Evolutionary conservation across 495 filamentous ascomycete species (phyloP).

Genomic region (Podospora pseudocomata): DNA sequence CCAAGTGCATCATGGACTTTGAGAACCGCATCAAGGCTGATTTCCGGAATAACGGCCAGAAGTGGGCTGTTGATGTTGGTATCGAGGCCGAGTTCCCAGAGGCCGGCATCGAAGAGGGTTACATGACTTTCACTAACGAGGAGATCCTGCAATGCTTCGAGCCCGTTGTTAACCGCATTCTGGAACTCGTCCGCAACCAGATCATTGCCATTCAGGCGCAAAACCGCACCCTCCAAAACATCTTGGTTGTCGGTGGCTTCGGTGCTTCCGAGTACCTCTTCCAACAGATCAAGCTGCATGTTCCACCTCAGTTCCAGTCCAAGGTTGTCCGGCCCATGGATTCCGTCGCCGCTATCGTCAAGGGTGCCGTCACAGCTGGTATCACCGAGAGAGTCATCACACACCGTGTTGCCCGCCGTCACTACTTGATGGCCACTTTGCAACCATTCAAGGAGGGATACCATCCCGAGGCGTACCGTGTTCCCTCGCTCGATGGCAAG

Average conservation of each 20-base stretch:
- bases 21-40: conserved; percentile 77
- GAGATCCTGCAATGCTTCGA: conserved; percentile 77
- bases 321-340: conserved; percentile 77
- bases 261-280: conserved; percentile 75
- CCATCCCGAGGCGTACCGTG: conserved; percentile 95
- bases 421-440: conserved; percentile 98
- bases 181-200: conserved; percentile 71
- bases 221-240: conserved; percentile 68
- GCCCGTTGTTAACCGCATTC: conserved; percentile 68
- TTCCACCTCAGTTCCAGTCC: conserved; percentile 73
- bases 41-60: conserved; percentile 76
- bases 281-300: conserved; percentile 78
- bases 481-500: conserved; percentile 92
- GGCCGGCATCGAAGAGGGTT: conserved; percentile 71
- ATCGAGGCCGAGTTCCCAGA: conserved; percentile 76
- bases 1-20: conserved; percentile 79
- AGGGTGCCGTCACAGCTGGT: conserved; percentile 77
- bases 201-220: conserved; percentile 77
- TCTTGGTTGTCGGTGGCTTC: conserved; percentile 70
- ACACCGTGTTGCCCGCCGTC: conserved; percentile 92
- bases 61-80: conserved; percentile 73
- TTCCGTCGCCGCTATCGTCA: conserved; percentile 72
- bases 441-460: conserved; percentile 99
- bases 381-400: conserved; percentile 96
- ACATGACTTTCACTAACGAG: conserved; percentile 81